Evolutionary conservation across 768 basidiomycete genomes (phyloP).

Genomic region (Tulasnella sp.): DNA sequence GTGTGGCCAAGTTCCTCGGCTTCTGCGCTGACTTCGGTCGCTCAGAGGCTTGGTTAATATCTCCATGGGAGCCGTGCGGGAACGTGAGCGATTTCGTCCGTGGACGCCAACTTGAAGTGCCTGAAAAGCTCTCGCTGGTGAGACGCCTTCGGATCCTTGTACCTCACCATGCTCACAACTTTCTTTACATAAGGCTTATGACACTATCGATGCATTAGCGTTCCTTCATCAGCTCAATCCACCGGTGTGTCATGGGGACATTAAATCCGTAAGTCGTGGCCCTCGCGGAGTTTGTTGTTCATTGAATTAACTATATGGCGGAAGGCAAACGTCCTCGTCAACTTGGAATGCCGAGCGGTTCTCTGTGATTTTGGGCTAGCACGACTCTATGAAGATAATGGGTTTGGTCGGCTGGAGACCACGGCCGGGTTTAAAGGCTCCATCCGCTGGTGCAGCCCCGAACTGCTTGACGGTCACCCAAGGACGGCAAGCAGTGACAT

Average conservation of each 20-base stretch:
- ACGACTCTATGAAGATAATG: neutral
- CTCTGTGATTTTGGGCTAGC: constrained; percentile 8
- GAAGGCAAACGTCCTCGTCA: constrained; percentile 4
- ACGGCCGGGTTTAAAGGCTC: constrained; percentile 6
- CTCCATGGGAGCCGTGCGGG: too few relatives aligned
- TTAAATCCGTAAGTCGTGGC: neutral
- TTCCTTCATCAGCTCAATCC: neutral
- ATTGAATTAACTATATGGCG: neutral
- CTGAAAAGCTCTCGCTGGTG: too few relatives aligned
- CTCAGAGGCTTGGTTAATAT: too few relatives aligned
- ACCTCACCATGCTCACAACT: too few relatives aligned
- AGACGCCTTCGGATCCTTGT: too few relatives aligned
- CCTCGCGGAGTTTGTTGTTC: too few relatives aligned
- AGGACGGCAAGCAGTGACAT: neutral
- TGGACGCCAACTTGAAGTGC: too few relatives aligned
- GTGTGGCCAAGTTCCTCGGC: neutral
- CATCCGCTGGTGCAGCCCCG: constrained; percentile 14
- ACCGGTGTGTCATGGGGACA: constrained; percentile 8
- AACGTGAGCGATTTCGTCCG: too few relatives aligned
- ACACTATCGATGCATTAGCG: neutral
- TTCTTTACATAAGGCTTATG: neutral
- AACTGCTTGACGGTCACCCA: neutral
- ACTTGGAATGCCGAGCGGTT: neutral
- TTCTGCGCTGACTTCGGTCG: neutral
- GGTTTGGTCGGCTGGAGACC: neutral